Evolutionary conservation across 1,284 basidiomycete genomes (phyloP), one percentile per base, ranked within the genome.

Genomic region (Melampsora occidentalis): DNA sequence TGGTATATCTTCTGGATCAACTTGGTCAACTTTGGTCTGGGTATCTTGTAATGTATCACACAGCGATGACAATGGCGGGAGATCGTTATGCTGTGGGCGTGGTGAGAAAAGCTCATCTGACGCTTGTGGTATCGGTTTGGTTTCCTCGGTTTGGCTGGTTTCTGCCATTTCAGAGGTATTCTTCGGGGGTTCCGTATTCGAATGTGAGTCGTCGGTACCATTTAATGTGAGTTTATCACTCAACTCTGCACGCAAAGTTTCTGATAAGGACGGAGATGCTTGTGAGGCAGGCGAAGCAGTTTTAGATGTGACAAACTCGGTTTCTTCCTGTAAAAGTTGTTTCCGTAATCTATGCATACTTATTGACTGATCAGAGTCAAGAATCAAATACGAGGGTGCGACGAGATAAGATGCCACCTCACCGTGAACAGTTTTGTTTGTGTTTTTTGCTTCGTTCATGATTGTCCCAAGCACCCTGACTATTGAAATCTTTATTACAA

Each of bases 371-470:
- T 69, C 42, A 46, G 67, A 51, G n/a, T 62, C 57, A 20, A 22
- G 18, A 12, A 18, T 22, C n/a, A 10, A 16, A 59, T 25, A n/a
- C 20, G 33, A 25, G 33, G n/a, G 31, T 71, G 28, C 22, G 33
- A n/a, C 25, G 35, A 20, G n/a, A 67, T 49, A 39, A 25, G 51
- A 63, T 53, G 49, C 51, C 1, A 80, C 35, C 84, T 78, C 76
- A 86, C 85, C 84, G 85, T 81, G 92, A 92, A 20, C 96, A 89
- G 78, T 93, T 91, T 83, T 91, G 93, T 82, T 93, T 84, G 83
- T 99, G 97, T 83, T 96, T 98, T 84, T 92, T 92, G 84, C 94
- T 97, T 79, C 94, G 86, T 83, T 99, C 97, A 80, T 99, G 97
- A 83, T 95, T 98, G 80, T 90, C 87, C 93, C 95, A 99, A 20